A percentile compares a stretch with the other conserved stretches of the same genome.
Conservation (phyloP, 2,329 filamentous ascomycete species). For the Penicillium sp. region DNA sequence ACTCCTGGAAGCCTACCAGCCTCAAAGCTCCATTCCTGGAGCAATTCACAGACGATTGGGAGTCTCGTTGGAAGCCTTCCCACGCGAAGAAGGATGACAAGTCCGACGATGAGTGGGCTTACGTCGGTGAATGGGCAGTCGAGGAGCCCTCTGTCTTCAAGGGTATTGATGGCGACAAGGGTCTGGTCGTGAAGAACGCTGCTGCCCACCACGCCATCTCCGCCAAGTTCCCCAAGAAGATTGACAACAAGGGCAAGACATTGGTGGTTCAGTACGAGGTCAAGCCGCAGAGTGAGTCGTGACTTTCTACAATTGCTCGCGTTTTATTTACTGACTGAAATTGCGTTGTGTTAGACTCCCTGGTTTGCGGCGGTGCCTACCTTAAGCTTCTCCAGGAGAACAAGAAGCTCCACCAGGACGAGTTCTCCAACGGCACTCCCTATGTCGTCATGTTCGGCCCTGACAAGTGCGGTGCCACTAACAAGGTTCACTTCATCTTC, state of each 20-base stretch:
- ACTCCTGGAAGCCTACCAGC: conserved; percentile 59
- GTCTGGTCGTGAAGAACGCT: conserved; percentile 93
- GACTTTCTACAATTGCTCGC: neutral
- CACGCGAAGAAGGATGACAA: conserved; percentile 92
- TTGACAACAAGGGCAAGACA: conserved; percentile 94
- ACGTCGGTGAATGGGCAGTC: conserved; percentile 90
- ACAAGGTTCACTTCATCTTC: conserved; percentile 98
- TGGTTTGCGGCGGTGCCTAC: conserved; percentile 97
- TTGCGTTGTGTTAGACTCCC: conserved; percentile 57
- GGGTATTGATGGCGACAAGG: conserved; percentile 90
- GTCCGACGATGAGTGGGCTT: conserved; percentile 86
- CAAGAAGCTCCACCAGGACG: conserved; percentile 89
- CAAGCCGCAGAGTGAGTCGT: conserved; percentile 82
- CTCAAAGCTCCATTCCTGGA: conserved; percentile 93
- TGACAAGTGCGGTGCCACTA: conserved; percentile 97
- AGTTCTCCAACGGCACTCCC: conserved; percentile 94
- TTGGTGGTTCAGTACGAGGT: conserved; percentile 98
- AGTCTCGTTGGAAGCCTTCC: conserved; percentile 83
- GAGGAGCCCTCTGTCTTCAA: conserved; percentile 87
- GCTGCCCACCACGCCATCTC: conserved; percentile 99
- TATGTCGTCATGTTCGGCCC: conserved; percentile 99
- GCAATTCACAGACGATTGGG: conserved; percentile 97
- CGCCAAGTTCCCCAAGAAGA: conserved; percentile 91
- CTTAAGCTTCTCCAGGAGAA: conserved; percentile 98
- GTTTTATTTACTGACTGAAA: neutral